Evolutionary conservation across 169 alveolate genomes (phyloP).

Genomic region (Blepharisma undulans): DNA sequence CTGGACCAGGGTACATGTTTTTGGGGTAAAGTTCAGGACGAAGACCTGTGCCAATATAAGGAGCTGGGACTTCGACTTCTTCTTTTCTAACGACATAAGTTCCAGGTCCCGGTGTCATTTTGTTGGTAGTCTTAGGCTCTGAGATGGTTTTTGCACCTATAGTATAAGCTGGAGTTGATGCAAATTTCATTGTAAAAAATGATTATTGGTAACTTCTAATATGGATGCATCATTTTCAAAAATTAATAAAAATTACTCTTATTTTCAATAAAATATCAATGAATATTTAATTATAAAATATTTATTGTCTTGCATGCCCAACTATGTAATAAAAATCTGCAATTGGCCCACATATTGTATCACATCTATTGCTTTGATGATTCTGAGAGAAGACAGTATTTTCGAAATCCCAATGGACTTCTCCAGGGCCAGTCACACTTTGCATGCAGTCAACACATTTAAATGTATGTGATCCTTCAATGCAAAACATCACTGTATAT

Average conservation of each 20-base stretch:
- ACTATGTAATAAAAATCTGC: slow-evolving; percentile 32
- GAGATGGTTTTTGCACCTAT: slow-evolving; percentile 1
- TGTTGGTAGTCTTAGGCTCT: slow-evolving; percentile 31
- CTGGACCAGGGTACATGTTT: slow-evolving; percentile 31
- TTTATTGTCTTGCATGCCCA: neutral
- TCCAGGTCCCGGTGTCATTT: slow-evolving; percentile 29
- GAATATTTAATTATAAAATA: neutral
- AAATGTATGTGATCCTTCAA: slow-evolving; percentile 16
- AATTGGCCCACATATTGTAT: slow-evolving; percentile 37
- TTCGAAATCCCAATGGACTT: slow-evolving; percentile 13
- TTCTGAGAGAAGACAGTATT: neutral
- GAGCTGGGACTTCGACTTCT: slow-evolving; percentile 5
- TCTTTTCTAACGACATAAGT: neutral
- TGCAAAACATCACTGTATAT: slow-evolving; percentile 23
- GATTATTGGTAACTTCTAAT: neutral
- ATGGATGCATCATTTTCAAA: neutral
- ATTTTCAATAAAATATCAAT: neutral
- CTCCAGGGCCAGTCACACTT: neutral
- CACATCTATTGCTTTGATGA: slow-evolving; percentile 30
- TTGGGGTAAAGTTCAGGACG: neutral
- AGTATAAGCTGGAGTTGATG: slow-evolving; percentile 33
- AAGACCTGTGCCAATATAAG: slow-evolving; percentile 17
- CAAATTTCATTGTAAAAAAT: slow-evolving; percentile 14
- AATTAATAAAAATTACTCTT: neutral
- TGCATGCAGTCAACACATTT: slow-evolving; percentile 32